Conservation (phyloP, 108 stramenopile species). For the Fistulifera solaris region DNA sequence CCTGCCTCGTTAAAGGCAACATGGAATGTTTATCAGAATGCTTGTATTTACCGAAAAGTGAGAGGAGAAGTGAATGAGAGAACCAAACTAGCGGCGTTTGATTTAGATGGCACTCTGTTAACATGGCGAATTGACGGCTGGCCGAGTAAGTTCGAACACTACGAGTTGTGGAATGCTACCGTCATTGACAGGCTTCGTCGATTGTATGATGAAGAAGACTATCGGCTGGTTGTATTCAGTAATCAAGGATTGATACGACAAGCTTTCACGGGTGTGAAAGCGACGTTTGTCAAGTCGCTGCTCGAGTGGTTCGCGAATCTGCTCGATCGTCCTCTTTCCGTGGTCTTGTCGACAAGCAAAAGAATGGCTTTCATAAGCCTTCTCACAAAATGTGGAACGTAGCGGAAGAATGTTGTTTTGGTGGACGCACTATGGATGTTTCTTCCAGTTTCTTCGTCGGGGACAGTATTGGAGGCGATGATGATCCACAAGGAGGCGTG, state of each 20-base stretch:
- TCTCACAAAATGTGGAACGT: conserved; percentile 52
- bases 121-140: conserved; percentile 42
- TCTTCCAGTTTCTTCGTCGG: conserved; percentile 62
- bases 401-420: conserved; percentile 28
- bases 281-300: conserved; percentile 39
- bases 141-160: conserved; percentile 49
- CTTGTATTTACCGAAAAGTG: conserved; percentile 5
- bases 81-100: conserved; percentile 65
- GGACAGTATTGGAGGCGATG: conserved; percentile 45
- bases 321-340: conserved; percentile 52
- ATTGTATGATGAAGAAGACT: conserved; percentile 48
- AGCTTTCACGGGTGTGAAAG: conserved; percentile 62
- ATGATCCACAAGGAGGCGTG: conserved; percentile 60
- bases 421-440: conserved; percentile 27
- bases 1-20: too few relatives aligned
- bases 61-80: conserved; percentile 8
- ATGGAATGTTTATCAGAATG: too few relatives aligned
- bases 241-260: conserved; percentile 72
- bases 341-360: conserved; percentile 44
- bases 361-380: conserved; percentile 70
- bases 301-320: conserved; percentile 63
- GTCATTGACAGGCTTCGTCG: conserved; percentile 40
- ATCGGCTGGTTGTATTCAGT: conserved; percentile 52
- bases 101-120: conserved; percentile 69
- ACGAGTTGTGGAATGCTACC: conserved; percentile 52